Base-by-base conservation (phyloP, 495 filamentous ascomycete species). In the Glonium stellatum region DNA sequence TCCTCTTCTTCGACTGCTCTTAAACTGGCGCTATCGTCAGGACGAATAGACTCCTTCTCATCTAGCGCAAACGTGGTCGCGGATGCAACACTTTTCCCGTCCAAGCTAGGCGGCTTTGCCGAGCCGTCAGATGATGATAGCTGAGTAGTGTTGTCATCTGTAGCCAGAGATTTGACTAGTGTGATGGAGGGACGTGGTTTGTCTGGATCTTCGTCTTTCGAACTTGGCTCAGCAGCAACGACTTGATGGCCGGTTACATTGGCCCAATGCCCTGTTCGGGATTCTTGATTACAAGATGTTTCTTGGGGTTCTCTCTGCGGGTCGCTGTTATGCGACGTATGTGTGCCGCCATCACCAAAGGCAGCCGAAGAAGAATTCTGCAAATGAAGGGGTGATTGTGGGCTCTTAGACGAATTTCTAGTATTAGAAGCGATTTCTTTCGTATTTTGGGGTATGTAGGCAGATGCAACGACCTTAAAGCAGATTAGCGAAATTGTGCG, bases 21-120 rank as follows among this genome's bases (percentile, higher is more conserved):
- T 19, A 92, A 84, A 68, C 90, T 96, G 18, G 92, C 92, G 70
- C 92, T 96, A 63, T 97, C 92, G 75, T 96, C 92, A 4, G 91
- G 92, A 1, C 90, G 86, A 31, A 96, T 77, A 11, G 92, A 96
- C 65, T 96, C 91, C 69, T 96, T 97, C 72, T 97, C 92, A 69
- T 97, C 92, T 71, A 96, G 76, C 15, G 88, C 90, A 73, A 93
- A 95, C 2, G 91, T 95, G 1, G 87, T 92, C 18, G 87, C 89
- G 19, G 92, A 97, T 12, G 88, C 87, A 66, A 92, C 87, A 71
- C 90, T 96, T 73, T 95, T 96, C 27, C 87, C 89, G 69, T 95
- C 90, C 18, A 95, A 77, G 67, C 90, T 96, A 47, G 89, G 85
- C 39, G 88, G 86, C 71, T 95, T 96, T 4, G 85, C 90, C 6